phyloP scores from a whole-genome alignment of 1,284 basidiomycete species.

The Sutorius eximius region DNA sequence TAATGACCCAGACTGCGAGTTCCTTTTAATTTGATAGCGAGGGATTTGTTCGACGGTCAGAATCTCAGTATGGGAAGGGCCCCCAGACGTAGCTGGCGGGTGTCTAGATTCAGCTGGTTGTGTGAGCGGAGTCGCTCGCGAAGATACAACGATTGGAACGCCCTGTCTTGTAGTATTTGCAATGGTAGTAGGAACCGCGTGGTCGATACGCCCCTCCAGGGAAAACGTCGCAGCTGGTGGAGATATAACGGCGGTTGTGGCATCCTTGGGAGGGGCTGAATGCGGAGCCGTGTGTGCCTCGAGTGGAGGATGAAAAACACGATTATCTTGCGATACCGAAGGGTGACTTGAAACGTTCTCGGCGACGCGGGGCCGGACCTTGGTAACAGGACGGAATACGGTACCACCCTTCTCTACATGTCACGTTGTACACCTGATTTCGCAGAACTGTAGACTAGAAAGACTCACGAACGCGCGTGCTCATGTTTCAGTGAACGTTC shows the following conservation, averaged over 20 bases:
- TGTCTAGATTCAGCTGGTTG: slow-evolving; percentile 1
- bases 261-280: not conserved
- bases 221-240: slow-evolving; percentile 21
- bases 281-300: slow-evolving; percentile 4
- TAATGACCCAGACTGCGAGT: slow-evolving; percentile 17
- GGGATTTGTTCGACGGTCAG: slow-evolving; percentile 5
- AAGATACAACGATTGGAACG: slow-evolving; percentile 25
- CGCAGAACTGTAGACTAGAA: not conserved
- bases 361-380: slow-evolving; percentile 42
- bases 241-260: slow-evolving; percentile 14
- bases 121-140: slow-evolving; percentile 6
- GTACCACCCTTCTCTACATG: slow-evolving; percentile 66
- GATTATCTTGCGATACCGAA: slow-evolving; percentile 37
- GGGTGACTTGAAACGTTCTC: slow-evolving; percentile 37
- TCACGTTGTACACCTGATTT: slow-evolving; percentile 6
- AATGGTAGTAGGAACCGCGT: not conserved
- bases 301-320: slow-evolving; percentile 10
- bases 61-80: slow-evolving; percentile 1
- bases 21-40: slow-evolving; percentile 9
- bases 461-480: slow-evolving; percentile 73
- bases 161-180: slow-evolving; percentile 6
- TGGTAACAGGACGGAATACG: slow-evolving; percentile 65
- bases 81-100: not conserved
- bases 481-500: slow-evolving; percentile 45
- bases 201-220: slow-evolving; percentile 3